These are phyloP conservation scores for Colletotrichum sp. DNA, from an alignment of 2,329 filamentous ascomycete species.

Conservation along the genomic window DNA sequence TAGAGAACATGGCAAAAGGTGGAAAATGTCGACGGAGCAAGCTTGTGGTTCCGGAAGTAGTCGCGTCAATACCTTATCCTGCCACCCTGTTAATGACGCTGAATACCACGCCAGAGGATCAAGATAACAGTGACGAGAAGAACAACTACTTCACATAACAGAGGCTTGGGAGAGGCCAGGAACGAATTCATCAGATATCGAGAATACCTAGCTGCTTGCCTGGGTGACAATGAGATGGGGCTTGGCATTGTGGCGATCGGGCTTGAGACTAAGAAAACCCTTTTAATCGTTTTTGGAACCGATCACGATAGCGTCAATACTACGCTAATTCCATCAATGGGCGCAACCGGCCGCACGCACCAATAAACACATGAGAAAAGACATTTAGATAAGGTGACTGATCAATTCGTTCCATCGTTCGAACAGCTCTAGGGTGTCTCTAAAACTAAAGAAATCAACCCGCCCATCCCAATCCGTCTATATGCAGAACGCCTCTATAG, in stretches of 20 bases:
- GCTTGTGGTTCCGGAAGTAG: rapidly evolving
- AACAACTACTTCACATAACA: not conserved
- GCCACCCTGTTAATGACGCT: not conserved
- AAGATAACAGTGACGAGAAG: not conserved
- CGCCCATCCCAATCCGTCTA: slow-evolving; percentile 11
- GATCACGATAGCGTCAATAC: too few species aligned
- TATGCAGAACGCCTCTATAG: slow-evolving; percentile 19
- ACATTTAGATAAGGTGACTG: not conserved
- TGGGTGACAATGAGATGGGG: rapidly evolving
- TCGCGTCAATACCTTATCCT: rapidly evolving
- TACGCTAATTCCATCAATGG: not conserved
- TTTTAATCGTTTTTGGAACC: rapidly evolving
- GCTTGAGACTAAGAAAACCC: not conserved
- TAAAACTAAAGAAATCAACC: not conserved
- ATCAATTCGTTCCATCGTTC: slow-evolving; percentile 15
- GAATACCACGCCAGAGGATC: not conserved
- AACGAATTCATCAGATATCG: rapidly evolving
- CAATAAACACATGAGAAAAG: not conserved
- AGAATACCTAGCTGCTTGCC: not conserved
- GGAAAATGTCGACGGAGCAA: not conserved
- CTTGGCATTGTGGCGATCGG: not conserved
- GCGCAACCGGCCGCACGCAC: not conserved
- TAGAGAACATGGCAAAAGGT: rapidly evolving
- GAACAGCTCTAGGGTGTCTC: slow-evolving; percentile 10
- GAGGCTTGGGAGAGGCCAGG: rapidly evolving